Evolutionary conservation across 768 basidiomycete genomes (phyloP).

Genomic region (Boletus rubropictus): DNA sequence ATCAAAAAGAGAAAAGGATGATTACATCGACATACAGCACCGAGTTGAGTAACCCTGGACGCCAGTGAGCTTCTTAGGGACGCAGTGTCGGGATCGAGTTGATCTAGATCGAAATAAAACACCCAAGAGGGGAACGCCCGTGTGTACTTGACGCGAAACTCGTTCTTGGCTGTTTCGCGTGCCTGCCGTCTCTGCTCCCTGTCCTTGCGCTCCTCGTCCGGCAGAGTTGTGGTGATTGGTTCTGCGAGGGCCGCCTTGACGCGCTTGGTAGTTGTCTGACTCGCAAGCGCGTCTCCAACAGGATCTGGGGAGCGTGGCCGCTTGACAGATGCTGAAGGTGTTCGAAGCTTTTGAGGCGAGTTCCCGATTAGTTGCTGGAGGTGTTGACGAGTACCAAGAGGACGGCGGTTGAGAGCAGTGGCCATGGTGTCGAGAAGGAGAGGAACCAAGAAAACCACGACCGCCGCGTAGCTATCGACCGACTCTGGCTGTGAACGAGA

Average conservation of each 20-base stretch:
- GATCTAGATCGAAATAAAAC: conserved; percentile 79
- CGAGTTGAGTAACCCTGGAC: conserved; percentile 57
- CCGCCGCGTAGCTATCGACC: not conserved
- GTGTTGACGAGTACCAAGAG: conserved; percentile 40
- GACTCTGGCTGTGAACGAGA: not conserved
- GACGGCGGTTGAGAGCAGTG: conserved; percentile 41
- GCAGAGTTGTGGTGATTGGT: conserved; percentile 15
- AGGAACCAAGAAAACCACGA: conserved; percentile 1
- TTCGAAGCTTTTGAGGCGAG: conserved; percentile 34
- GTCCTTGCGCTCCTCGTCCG: conserved; percentile 38
- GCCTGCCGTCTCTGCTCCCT: conserved; percentile 45
- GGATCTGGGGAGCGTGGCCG: conserved; percentile 50
- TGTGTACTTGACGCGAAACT: conserved; percentile 80
- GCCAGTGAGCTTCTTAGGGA: conserved; percentile 40
- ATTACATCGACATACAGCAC: conserved; percentile 56
- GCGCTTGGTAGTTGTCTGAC: conserved; percentile 38
- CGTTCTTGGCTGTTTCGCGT: conserved; percentile 52
- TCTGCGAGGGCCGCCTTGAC: conserved; percentile 32
- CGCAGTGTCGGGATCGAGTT: conserved; percentile 34
- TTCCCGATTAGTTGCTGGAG: conserved; percentile 32
- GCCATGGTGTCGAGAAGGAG: conserved; percentile 32
- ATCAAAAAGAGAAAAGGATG: not conserved
- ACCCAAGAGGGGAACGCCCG: conserved; percentile 78
- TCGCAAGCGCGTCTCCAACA: conserved; percentile 25
- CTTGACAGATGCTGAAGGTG: conserved; percentile 35